Percentiles rank a stretch among this genome's conserved stretches.
These are phyloP conservation scores for Russula abietina DNA, from an alignment of 768 basidiomycete genomes.

Conservation along the genomic window DNA sequence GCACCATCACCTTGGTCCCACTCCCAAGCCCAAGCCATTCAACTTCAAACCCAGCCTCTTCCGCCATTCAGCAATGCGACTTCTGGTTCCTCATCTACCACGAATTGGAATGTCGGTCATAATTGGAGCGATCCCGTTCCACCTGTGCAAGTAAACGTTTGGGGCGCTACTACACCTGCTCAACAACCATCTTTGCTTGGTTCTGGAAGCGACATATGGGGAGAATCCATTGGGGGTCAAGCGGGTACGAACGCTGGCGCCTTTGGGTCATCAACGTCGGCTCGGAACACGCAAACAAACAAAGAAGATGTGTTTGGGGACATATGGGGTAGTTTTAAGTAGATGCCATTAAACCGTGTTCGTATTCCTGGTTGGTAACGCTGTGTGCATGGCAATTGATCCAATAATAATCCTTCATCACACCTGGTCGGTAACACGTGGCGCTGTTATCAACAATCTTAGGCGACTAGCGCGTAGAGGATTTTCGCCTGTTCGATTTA, in stretches of 20 bases:
- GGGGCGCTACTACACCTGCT: constrained; percentile 29
- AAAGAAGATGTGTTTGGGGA: constrained; percentile 80
- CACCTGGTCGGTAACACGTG: not conserved
- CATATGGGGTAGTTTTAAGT: constrained; percentile 82
- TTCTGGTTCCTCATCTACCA: constrained; percentile 46
- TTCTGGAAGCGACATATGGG: constrained; percentile 56
- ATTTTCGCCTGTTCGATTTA: not conserved
- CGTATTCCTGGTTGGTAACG: not conserved
- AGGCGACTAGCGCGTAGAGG: not conserved
- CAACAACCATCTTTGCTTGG: constrained; percentile 33
- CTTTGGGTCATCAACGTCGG: constrained; percentile 33
- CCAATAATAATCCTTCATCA: not conserved
- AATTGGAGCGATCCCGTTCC: constrained; percentile 46
- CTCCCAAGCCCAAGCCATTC: constrained; percentile 14
- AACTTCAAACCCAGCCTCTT: constrained; percentile 8
- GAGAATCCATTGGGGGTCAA: constrained; percentile 31
- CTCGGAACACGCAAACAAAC: constrained; percentile 33
- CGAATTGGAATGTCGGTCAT: constrained; percentile 61
- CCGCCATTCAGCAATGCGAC: constrained; percentile 20
- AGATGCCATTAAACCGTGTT: constrained; percentile 19
- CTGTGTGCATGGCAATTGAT: not conserved
- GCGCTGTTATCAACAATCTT: not conserved
- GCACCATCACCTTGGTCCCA: constrained; percentile 30
- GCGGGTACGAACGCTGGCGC: constrained; percentile 29
- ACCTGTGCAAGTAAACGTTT: constrained; percentile 32